phyloP scores from a whole-genome alignment of 2,329 filamentous ascomycete genomes.

The Verticillium dahliae region DNA sequence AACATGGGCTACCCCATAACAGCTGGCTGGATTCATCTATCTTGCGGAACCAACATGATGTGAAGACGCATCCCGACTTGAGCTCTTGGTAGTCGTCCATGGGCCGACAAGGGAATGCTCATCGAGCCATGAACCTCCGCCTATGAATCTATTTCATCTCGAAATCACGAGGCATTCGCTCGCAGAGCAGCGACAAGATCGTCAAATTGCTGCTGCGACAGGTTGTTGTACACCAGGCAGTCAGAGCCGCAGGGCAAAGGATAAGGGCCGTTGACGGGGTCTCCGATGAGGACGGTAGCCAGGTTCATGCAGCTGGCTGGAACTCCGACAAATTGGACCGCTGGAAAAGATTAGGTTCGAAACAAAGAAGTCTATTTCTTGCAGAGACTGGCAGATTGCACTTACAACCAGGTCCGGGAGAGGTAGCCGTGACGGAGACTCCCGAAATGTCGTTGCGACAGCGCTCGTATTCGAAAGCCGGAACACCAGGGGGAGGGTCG shows the following conservation, averaged over 20 bases:
- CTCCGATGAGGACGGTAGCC: slow-evolving; percentile 10
- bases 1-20: too few species aligned
- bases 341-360: slow-evolving; percentile 1
- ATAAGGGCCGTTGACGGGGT: slow-evolving; percentile 7
- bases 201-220: slow-evolving; percentile 18
- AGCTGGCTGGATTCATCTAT: too few species aligned
- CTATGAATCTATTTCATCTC: too few species aligned
- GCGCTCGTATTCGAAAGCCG: slow-evolving; percentile 5
- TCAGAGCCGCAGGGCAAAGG: slow-evolving; percentile 11
- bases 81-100: too few species aligned
- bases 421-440: neutral
- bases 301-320: slow-evolving; percentile 14
- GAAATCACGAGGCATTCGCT: too few species aligned
- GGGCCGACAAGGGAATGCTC: too few species aligned
- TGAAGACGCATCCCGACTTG: too few species aligned
- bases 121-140: too few species aligned
- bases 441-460: slow-evolving; percentile 2
- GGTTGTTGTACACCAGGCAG: slow-evolving; percentile 10
- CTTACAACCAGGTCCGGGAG: slow-evolving; percentile 1
- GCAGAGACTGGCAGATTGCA: neutral
- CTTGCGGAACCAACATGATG: too few species aligned
- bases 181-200: slow-evolving; percentile 5
- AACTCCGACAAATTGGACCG: slow-evolving; percentile 5
- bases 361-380: neutral
- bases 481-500: slow-evolving; percentile 3